Conservation (phyloP, 2,329 filamentous ascomycete genomes). For the Hyphodiscus sp. region DNA sequence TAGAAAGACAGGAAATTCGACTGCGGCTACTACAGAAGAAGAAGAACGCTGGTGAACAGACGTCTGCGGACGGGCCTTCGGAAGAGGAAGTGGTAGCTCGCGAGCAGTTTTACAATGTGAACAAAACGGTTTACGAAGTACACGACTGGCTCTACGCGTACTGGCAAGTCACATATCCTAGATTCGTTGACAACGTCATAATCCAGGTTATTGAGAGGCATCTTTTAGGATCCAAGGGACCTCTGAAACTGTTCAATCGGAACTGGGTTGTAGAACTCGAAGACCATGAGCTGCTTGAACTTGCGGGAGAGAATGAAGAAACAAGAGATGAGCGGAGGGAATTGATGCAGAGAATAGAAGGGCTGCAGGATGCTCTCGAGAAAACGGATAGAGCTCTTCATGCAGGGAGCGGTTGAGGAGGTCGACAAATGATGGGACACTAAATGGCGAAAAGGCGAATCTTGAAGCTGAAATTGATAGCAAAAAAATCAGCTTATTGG, state of each 20-base stretch:
- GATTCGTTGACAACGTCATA: conserved; percentile 8
- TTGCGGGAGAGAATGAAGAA: conserved; percentile 5
- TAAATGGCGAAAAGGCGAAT: too few relatives aligned
- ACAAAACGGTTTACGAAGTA: conserved; percentile 4
- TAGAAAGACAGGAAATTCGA: neutral
- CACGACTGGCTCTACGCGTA: conserved; percentile 6
- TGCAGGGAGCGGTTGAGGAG: too few relatives aligned
- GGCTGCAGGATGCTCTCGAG: conserved; percentile 4
- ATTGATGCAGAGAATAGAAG: conserved; percentile 2
- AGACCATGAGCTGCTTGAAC: conserved; percentile 3
- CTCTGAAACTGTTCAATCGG: conserved; percentile 1
- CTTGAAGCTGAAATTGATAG: too few relatives aligned
- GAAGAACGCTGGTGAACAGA: neutral
- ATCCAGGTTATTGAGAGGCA: conserved; percentile 9
- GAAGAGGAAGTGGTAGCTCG: neutral
- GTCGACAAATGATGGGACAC: too few relatives aligned
- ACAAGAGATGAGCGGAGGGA: conserved; percentile 1
- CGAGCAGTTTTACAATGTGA: neutral
- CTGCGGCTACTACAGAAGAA: neutral
- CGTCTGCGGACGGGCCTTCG: neutral
- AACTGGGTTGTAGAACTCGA: conserved; percentile 3
- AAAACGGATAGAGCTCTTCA: conserved; percentile 1
- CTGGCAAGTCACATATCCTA: conserved; percentile 4
- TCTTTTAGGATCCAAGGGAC: conserved; percentile 1
- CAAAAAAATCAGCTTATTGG: too few relatives aligned